phyloP scores from a whole-genome alignment of 208 protist species.

The Crithidia brevicula region DNA sequence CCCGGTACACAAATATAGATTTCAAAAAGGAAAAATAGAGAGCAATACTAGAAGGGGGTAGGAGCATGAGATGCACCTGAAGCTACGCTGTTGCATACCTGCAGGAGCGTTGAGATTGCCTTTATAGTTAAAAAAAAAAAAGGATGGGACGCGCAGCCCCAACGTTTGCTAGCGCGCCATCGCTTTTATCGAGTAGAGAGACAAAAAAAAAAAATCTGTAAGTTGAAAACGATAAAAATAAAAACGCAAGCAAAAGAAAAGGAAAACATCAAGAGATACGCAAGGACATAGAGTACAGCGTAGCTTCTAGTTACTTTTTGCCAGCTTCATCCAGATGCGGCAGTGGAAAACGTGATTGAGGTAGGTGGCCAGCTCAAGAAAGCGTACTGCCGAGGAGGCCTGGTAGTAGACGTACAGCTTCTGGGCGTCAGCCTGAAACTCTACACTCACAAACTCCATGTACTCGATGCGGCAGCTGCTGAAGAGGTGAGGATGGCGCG shows the following conservation, averaged over 20 bases:
- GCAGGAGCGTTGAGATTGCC: too few relatives aligned
- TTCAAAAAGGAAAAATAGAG: too few relatives aligned
- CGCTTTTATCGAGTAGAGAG: background rate
- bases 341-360: constrained; percentile 79
- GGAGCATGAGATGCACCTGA: too few relatives aligned
- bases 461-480: constrained; percentile 53
- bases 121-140: background rate
- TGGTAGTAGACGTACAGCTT: constrained; percentile 84
- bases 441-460: constrained; percentile 73
- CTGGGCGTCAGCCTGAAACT: constrained; percentile 80
- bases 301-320: background rate
- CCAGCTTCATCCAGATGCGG: constrained; percentile 78
- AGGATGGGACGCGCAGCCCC: too few relatives aligned
- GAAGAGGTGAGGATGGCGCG: constrained; percentile 37
- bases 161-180: background rate
- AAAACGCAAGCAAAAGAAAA: background rate
- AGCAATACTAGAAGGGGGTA: too few relatives aligned
- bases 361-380: constrained; percentile 74
- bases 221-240: background rate
- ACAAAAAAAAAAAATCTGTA: background rate
- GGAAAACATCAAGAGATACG: background rate
- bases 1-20: too few relatives aligned
- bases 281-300: too few relatives aligned
- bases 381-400: constrained; percentile 45
- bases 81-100: too few relatives aligned